These are phyloP conservation scores for Penicillium aurantiogriseum DNA, from an alignment of 2,329 filamentous ascomycete species.

Conservation along the genomic window DNA sequence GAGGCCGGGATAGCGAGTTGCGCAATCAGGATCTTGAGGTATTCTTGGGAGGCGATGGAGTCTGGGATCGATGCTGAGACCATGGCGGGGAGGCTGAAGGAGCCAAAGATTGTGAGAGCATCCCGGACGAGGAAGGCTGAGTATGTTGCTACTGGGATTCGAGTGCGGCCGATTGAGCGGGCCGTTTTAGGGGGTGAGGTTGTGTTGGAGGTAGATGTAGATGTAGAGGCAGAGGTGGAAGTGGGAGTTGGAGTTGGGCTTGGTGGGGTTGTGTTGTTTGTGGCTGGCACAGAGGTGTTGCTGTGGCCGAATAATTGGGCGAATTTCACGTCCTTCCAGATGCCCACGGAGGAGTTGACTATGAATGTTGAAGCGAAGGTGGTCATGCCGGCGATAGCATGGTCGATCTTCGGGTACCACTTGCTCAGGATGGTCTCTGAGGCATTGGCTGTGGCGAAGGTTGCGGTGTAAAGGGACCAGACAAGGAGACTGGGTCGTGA, in stretches of 20 bases:
- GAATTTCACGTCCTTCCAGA: slow-evolving; percentile 82
- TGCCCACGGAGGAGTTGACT: slow-evolving; percentile 73
- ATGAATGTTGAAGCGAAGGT: slow-evolving; percentile 76
- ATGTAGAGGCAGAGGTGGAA: neutral
- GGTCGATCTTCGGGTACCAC: slow-evolving; percentile 51
- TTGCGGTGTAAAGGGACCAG: slow-evolving; percentile 70
- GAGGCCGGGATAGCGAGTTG: slow-evolving; percentile 77
- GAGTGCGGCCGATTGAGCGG: slow-evolving; percentile 29
- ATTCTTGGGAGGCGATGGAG: slow-evolving; percentile 76
- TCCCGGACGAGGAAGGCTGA: slow-evolving; percentile 74
- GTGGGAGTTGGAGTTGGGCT: slow-evolving; percentile 3
- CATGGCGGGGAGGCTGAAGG: slow-evolving; percentile 33
- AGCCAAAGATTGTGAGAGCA: slow-evolving; percentile 74
- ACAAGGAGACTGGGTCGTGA: slow-evolving; percentile 44
- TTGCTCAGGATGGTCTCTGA: slow-evolving; percentile 75
- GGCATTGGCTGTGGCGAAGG: slow-evolving; percentile 81
- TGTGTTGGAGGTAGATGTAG: slow-evolving; percentile 14
- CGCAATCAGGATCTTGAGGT: slow-evolving; percentile 77
- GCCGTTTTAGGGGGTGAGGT: slow-evolving; percentile 21
- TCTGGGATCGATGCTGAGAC: slow-evolving; percentile 56
- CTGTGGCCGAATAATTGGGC: slow-evolving; percentile 65
- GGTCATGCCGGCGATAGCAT: slow-evolving; percentile 66
- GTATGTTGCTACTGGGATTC: slow-evolving; percentile 49
- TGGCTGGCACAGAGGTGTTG: slow-evolving; percentile 10
- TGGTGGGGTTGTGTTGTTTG: slow-evolving; percentile 7